Base-by-base conservation (phyloP, 129 eudicot species). In the Arctium lappa region DNA sequence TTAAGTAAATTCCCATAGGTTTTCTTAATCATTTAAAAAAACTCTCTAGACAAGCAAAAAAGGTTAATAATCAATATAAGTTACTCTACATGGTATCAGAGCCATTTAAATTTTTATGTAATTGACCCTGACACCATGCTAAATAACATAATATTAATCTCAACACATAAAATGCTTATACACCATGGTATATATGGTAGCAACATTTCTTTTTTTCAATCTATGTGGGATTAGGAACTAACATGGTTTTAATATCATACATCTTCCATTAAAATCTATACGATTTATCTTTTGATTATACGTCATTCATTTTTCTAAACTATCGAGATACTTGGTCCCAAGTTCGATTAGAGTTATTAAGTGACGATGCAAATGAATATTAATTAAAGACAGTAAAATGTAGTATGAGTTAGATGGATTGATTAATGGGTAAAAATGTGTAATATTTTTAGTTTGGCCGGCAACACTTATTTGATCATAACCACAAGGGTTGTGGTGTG, bases 311-410 rank as follows among this genome's bases (percentile, higher is more conserved):
- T 78, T 7, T 80, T 85, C 60, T 66, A 82, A 78, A 91, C 89
- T 4, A 33, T 29, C 8, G 92, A 92, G 22, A 86, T 90, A n/a
- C 88, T 90, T 69, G 87, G 88, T 42, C 87, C 72, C 22, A 90
- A 92, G 56, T 85, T 90, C 65, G 92, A 88, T 71, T 80, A 89
- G 31, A 90, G 92, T 36, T 88, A 90, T 83, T 44, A 90, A 70
- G 89, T 92, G 36, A 84, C 91, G 2, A 85, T 92, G 32, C 86
- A 87, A 69, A 8, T 86, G 65, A 94, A 91, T 1, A 22, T 22
- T 22, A 22, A 22, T 22, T 22, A 22, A 22, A 22, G 27, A 22
- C 27, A 22, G 27, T 22, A 22, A 22, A 22, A 22, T 22, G 27
- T 22, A 22, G 27, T 22, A 22, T 22, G 27, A 22, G 27, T 22